phyloP scores from a whole-genome alignment of 2,329 filamentous ascomycete genomes.

The Fusarium miscanthi region DNA sequence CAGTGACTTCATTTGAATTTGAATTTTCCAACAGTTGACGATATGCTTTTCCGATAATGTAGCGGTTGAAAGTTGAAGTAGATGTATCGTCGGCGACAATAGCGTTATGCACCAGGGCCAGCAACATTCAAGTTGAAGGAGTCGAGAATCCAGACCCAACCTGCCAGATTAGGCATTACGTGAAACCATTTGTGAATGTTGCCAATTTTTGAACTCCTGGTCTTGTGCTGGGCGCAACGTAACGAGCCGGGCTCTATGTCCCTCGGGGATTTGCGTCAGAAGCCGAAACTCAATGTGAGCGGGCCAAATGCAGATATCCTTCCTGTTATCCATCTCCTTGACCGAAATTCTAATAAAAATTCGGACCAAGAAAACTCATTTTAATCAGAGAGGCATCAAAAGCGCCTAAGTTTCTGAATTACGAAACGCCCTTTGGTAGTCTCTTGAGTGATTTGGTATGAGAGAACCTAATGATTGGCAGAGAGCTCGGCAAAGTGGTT shows the following conservation, averaged over 20 bases:
- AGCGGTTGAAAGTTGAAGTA: neutral
- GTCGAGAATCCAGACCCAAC: too few species aligned
- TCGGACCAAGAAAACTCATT: neutral
- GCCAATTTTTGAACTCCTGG: neutral
- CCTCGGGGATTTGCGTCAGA: neutral
- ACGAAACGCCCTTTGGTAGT: neutral
- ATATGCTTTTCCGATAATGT: neutral
- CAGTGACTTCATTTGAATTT: slow-evolving; percentile 19
- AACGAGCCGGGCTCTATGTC: neutral
- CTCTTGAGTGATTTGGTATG: neutral
- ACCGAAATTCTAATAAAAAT: neutral
- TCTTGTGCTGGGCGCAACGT: neutral
- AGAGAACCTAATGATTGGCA: neutral
- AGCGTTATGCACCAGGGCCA: neutral
- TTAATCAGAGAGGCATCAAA: neutral
- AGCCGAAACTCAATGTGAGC: neutral
- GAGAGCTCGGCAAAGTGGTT: neutral
- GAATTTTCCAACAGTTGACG: neutral
- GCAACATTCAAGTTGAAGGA: neutral
- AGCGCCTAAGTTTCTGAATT: neutral
- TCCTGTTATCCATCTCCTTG: neutral
- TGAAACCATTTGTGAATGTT: neutral
- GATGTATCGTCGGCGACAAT: neutral
- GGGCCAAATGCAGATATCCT: neutral
- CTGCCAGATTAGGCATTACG: neutral